Conservation (phyloP, 2,329 filamentous ascomycete species). For the Curvularia hawaiiensis region DNA sequence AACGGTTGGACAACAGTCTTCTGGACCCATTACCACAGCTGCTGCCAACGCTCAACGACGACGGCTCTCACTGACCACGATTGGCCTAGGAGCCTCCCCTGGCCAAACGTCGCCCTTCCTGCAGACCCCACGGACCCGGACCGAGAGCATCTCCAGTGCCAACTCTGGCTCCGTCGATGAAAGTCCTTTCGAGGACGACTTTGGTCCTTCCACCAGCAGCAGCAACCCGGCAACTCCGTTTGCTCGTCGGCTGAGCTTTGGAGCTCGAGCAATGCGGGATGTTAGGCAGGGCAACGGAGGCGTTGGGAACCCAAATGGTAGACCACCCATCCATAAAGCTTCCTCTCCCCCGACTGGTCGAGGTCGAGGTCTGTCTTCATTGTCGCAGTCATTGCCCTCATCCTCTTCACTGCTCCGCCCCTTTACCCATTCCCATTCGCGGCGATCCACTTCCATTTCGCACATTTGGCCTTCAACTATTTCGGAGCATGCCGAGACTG, state of each 20-base stretch:
- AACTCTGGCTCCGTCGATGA: conserved; percentile 56
- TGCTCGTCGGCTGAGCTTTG: conserved; percentile 86
- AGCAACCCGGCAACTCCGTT: conserved; percentile 75
- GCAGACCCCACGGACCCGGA: conserved; percentile 46
- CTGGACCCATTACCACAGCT: conserved; percentile 55
- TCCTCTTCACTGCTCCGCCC: conserved; percentile 31
- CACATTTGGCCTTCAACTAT: conserved; percentile 37
- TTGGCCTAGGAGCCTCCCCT: conserved; percentile 53
- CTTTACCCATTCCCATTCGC: conserved; percentile 28
- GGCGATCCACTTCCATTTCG: conserved; percentile 33
- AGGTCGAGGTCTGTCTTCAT: conserved; percentile 63
- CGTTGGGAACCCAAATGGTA: conserved; percentile 66
- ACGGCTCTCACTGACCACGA: conserved; percentile 56
- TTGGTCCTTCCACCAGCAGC: conserved; percentile 57
- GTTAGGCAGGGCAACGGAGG: conserved; percentile 61
- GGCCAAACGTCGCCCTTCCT: conserved; percentile 52
- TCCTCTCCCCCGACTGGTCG: conserved; percentile 59
- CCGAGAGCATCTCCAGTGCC: conserved; percentile 55
- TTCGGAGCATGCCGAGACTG: conserved; percentile 39
- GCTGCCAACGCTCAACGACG: conserved; percentile 56
- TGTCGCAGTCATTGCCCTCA: conserved; percentile 42
- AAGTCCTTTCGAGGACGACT: conserved; percentile 61
- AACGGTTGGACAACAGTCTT: conserved; percentile 35
- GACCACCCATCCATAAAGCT: conserved; percentile 58
- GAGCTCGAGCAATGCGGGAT: conserved; percentile 76